Evolutionary conservation across 2,329 filamentous ascomycete genomes (phyloP), one percentile per base, ranked within the genome.

Genomic region (Aureobasidium sp.): DNA sequence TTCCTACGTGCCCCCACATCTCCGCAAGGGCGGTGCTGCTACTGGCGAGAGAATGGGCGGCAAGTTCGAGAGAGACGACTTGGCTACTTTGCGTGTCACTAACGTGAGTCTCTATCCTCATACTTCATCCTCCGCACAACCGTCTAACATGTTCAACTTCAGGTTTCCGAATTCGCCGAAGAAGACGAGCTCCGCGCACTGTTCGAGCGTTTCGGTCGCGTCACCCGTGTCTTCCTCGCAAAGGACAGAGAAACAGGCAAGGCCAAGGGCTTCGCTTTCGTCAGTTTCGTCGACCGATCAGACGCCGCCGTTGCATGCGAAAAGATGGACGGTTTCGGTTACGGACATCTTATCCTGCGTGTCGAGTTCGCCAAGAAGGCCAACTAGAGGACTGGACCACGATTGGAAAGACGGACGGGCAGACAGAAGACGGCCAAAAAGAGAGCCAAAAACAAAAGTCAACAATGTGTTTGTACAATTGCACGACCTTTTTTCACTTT

Each of bases 211-310:
- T 97, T 94, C 76, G 94, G 94, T 73, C 90, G 92, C 69, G 94
- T 99, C 73, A 97, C 93, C 63, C 87, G 94, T 76, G 94, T 99
- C 56, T 99, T 99, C 83, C 79, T 99, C 72, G 94, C 94, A 71
- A 97, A 97, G 84, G 94, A 99, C 80, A 84, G 94, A 74, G 94
- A 99, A 71, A 99, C 94, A 44, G 90, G 92, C 65, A 81, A 93
- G 75, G 94, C 94, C 70, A 99, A 99, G 86, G 94, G 94, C 66
- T 99, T 99, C 76, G 95, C 95, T 29, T 99, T 99, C 77, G 96
- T 99, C 82, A 96, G 90, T 77, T 99, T 94, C 74, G 90, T 88
- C 64, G 94, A 99, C 76, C 83, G 94, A 69, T 78, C 82, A 69
- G 94, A 99, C 77, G 94, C 94, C 69, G 89, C 90, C 70, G 90